phyloP scores from a whole-genome alignment of 2,329 filamentous ascomycete species.

The Atkinsonella texensis region DNA sequence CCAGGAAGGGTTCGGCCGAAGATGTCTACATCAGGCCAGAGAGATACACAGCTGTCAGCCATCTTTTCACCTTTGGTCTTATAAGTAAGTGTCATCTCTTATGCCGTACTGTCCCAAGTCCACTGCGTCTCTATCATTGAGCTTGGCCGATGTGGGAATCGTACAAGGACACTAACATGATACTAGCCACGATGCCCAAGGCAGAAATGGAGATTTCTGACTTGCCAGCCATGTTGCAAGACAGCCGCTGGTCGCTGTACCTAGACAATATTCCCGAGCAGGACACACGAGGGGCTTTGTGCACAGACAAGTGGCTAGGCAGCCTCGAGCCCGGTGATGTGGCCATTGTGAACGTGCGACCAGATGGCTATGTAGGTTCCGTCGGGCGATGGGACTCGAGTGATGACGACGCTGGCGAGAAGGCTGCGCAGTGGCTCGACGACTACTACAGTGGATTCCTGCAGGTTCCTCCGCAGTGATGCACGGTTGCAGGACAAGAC shows the following conservation, averaged over 20 bases:
- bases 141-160: not conserved
- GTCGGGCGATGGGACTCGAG: constrained; percentile 41
- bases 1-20: constrained; percentile 42
- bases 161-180: not conserved
- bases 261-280: constrained; percentile 51
- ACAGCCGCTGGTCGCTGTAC: constrained; percentile 62
- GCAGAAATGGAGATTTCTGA: constrained; percentile 52
- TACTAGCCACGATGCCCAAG: constrained; percentile 45
- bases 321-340: constrained; percentile 43
- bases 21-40: constrained; percentile 57
- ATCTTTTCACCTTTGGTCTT: constrained; percentile 56
- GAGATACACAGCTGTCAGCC: constrained; percentile 55
- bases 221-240: constrained; percentile 48
- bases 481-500: not conserved
- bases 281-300: constrained; percentile 38
- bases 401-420: constrained; percentile 36
- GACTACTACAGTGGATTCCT: constrained; percentile 43
- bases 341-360: constrained; percentile 55
- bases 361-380: constrained; percentile 64
- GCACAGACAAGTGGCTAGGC: constrained; percentile 60
- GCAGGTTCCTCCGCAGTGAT: constrained; percentile 29
- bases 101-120: constrained; percentile 8
- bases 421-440: constrained; percentile 43
- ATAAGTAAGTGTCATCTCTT: constrained; percentile 41
- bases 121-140: too few relatives aligned